Evolutionary conservation across 805 yeast species (phyloP).

Genomic region (Nakazawaea sp.): DNA sequence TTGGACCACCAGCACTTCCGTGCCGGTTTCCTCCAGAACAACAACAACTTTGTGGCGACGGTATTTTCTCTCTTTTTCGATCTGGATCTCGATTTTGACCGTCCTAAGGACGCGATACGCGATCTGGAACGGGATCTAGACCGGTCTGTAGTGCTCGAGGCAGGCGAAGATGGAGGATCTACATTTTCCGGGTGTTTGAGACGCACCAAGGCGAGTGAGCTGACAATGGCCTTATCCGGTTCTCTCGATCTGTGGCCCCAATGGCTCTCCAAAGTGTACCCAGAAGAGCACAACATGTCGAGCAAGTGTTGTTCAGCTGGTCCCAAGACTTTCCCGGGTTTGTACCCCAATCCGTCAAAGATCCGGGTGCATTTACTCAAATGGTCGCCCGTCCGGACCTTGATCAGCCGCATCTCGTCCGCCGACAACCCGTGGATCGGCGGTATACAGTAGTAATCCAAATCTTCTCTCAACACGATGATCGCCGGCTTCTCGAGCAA

Average conservation of each 20-base stretch:
- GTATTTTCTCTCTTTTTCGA: conserved; percentile 31
- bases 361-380: conserved; percentile 52
- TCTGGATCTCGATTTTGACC: conserved; percentile 48
- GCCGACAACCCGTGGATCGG: conserved; percentile 49
- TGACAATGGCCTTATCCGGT: conserved; percentile 80
- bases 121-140: conserved; percentile 38
- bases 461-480: conserved; percentile 87
- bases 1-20: conserved; percentile 98
- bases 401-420: conserved; percentile 61
- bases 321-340: conserved; percentile 48
- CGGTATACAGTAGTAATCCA: conserved; percentile 89
- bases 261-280: conserved; percentile 53
- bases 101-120: conserved; percentile 55
- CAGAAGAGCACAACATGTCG: conserved; percentile 92
- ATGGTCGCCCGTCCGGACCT: conserved; percentile 64
- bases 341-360: conserved; percentile 75
- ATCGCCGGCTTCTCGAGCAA: conserved; percentile 80
- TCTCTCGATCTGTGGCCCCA: conserved; percentile 94
- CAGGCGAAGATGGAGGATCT: conserved; percentile 9
- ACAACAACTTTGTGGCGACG: conserved; percentile 52
- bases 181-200: conserved; percentile 28
- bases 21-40: conserved; percentile 98
- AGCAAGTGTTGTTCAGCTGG: conserved; percentile 92
- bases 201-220: conserved; percentile 71
- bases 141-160: conserved; percentile 23